A percentile compares a stretch with the other conserved stretches of the same genome.
Evolutionary conservation across 495 filamentous ascomycete genomes (phyloP).

Genomic region (Hyaloscypha variabilis): DNA sequence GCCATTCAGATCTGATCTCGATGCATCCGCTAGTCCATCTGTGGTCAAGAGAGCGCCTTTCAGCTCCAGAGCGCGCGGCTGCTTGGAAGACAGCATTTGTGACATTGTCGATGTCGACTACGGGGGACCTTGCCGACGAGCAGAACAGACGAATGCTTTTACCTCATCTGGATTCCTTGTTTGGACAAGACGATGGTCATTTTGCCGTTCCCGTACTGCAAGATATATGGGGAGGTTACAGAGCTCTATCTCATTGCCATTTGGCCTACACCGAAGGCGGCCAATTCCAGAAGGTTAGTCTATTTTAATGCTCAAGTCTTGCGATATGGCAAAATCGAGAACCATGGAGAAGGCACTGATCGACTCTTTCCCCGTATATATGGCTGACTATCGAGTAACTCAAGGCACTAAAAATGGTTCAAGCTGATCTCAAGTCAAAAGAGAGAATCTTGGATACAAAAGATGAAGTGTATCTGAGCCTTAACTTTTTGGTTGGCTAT

Average conservation of each 20-base stretch:
- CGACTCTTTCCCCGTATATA: background rate
- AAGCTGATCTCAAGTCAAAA: background rate
- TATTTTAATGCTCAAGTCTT: background rate
- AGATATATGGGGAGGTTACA: background rate
- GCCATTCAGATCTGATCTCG: slow-evolving; percentile 28
- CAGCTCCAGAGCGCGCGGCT: slow-evolving; percentile 22
- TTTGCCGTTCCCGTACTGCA: background rate
- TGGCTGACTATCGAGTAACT: background rate
- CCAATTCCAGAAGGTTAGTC: slow-evolving; percentile 3
- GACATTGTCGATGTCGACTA: slow-evolving; percentile 1
- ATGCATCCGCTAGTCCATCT: slow-evolving; percentile 41
- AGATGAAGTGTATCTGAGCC: background rate
- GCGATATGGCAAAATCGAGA: background rate
- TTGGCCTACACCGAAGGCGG: background rate
- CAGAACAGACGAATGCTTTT: background rate
- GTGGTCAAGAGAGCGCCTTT: slow-evolving; percentile 36
- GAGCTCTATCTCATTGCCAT: background rate
- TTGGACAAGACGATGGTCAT: background rate
- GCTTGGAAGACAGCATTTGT: slow-evolving; percentile 30
- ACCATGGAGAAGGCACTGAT: background rate
- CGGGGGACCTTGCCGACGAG: background rate
- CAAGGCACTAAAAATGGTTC: background rate
- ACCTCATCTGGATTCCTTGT: background rate
- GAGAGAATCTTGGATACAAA: background rate
- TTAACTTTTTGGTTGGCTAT: background rate